Evolutionary conservation across 176 grass and related monocot species (phyloP), one percentile per base, ranked within the genome.

Genomic region (Cocos nucifera): DNA sequence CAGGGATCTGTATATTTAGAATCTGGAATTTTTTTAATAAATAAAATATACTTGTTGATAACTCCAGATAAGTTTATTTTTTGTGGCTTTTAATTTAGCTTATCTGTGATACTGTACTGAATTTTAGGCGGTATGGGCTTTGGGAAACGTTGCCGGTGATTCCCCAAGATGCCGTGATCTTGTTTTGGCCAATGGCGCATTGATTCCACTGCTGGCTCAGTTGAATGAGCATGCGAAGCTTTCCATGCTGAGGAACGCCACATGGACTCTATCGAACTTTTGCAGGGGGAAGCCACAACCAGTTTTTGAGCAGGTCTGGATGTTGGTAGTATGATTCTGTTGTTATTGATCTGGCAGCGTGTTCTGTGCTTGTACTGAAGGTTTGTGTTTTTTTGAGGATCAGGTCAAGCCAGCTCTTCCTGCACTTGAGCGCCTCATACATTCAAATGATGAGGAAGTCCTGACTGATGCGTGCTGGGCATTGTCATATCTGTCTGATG

Each of bases 381-480:
- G 9, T 55, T 81, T 17, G 0, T 44, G 10, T 44, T 69, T 5
- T 21, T 24, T 56, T 22, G 15, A 17, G 63, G 65, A 19, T 0
- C 53, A 95, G 91, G 91, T 95, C 55, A 90, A 90, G 63, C 83
- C 86, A 28, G 91, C 91, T 10, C 76, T 95, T 22, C 66, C 86
- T 58, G 91, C 80, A 4, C 91, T 95, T 48, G 80, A 95, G 61
- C 83, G 83, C 15, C 83, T 95, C 21, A 89, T 95, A 54, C 86
- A 90, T 64, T 90, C 86, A 39, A 75, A 78, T 64, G 91, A 95
- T 21, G 91, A 95, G 80, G 91, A 95, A 72, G 91, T 95, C 21
- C 80, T 95, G 14, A 95, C 90, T 61, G 90, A 95, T 80, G 90
- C 90, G 22, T 95, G 90, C 51, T 95, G 90, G 90, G 86, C 91